A percentile compares a stretch with the other conserved stretches of the same genome.
Conservation (phyloP, 345 rosid species). For the Pseudoturritis turrita region DNA sequence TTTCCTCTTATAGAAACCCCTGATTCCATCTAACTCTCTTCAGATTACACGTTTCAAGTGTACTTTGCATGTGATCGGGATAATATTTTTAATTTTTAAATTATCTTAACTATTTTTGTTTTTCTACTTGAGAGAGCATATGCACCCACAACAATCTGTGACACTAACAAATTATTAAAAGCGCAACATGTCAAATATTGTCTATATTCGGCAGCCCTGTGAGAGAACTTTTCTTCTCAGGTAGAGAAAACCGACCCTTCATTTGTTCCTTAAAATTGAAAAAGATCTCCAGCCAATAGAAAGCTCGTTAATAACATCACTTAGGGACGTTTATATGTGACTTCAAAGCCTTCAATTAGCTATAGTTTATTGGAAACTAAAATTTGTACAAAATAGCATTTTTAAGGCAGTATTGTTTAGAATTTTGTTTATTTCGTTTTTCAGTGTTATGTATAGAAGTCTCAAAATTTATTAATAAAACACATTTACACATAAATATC, state of each 20-base stretch:
- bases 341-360: not conserved
- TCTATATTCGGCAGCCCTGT: not conserved
- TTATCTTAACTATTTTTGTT: not conserved
- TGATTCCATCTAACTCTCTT: constrained; percentile 4
- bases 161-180: not conserved
- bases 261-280: not conserved
- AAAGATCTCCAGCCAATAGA: not conserved
- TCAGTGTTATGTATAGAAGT: too few relatives aligned
- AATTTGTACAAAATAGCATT: too few relatives aligned
- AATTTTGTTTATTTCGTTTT: too few relatives aligned
- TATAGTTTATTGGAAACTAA: not conserved
- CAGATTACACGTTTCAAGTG: constrained; percentile 21
- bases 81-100: not conserved
- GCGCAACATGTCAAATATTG: not conserved
- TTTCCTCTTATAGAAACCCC: constrained; percentile 30
- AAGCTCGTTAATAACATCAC: not conserved
- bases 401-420: too few relatives aligned
- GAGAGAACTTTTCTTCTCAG: not conserved
- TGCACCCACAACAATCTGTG: constrained; percentile 4
- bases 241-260: not conserved
- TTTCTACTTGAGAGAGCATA: constrained; percentile 5
- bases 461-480: too few relatives aligned
- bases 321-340: not conserved
- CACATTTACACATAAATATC: too few relatives aligned
- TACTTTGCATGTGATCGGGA: constrained; percentile 16